phyloP scores from a whole-genome alignment of 352 stramenopile species.

The Phytophthora fragariae region DNA sequence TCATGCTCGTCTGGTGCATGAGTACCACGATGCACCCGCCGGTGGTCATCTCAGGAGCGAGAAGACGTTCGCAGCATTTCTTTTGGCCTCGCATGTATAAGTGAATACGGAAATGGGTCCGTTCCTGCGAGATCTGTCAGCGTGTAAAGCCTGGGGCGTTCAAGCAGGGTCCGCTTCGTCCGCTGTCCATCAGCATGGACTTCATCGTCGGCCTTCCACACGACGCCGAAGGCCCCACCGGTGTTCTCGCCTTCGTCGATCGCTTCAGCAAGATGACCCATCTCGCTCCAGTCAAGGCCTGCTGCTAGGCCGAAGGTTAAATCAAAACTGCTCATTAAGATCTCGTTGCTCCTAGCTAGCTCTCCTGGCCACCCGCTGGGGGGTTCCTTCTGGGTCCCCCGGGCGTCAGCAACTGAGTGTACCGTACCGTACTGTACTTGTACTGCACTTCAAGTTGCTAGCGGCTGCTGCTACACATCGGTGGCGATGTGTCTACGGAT shows the following conservation, averaged over 20 bases:
- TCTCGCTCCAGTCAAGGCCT: too few relatives aligned
- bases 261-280: too few relatives aligned
- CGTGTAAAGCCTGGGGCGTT: slow-evolving; percentile 22
- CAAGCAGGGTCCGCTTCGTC: slow-evolving; percentile 7
- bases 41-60: slow-evolving; percentile 28
- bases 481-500: too few relatives aligned
- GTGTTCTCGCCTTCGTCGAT: background rate
- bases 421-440: too few relatives aligned
- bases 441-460: too few relatives aligned
- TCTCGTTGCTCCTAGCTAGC: too few relatives aligned
- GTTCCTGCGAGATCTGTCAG: slow-evolving; percentile 12
- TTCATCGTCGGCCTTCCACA: background rate
- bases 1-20: slow-evolving; percentile 13
- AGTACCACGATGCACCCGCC: slow-evolving; percentile 25
- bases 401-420: too few relatives aligned
- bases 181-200: slow-evolving; percentile 11
- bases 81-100: slow-evolving; percentile 40
- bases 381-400: too few relatives aligned
- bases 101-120: slow-evolving; percentile 16
- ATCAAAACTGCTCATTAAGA: too few relatives aligned
- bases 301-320: too few relatives aligned
- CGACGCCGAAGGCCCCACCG: background rate
- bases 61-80: slow-evolving; percentile 32
- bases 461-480: too few relatives aligned
- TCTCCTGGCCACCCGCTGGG: too few relatives aligned